Evolutionary conservation across 805 yeast genomes (phyloP).

Genomic region (Nakazawaea molendinolei): DNA sequence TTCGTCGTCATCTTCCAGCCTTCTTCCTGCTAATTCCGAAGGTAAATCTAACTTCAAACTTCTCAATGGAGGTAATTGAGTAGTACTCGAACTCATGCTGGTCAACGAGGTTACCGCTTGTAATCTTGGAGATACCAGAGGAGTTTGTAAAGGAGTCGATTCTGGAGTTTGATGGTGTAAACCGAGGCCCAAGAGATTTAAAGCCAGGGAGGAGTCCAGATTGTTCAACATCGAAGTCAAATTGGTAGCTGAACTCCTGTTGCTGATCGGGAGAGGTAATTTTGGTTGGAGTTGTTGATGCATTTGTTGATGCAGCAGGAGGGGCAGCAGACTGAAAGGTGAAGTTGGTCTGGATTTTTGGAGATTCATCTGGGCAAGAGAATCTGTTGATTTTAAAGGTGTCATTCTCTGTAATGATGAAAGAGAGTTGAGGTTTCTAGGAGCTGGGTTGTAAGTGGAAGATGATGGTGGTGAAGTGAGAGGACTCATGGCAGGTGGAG

Average conservation of each 20-base stretch:
- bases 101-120: slow-evolving; percentile 9
- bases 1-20: slow-evolving; percentile 6
- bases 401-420: slow-evolving; percentile 41
- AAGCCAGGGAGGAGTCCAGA: slow-evolving; percentile 23
- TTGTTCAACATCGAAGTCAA: slow-evolving; percentile 2
- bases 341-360: slow-evolving; percentile 47
- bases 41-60: slow-evolving; percentile 47
- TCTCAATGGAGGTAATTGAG: slow-evolving; percentile 39
- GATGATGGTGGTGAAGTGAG: slow-evolving; percentile 2
- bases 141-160: slow-evolving; percentile 28
- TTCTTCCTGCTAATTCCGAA: slow-evolving; percentile 24
- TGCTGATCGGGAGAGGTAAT: not conserved
- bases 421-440: slow-evolving; percentile 30
- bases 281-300: not conserved
- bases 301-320: not conserved
- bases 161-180: slow-evolving; percentile 20
- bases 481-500: slow-evolving; percentile 1
- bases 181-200: slow-evolving; percentile 22
- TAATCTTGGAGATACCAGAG: slow-evolving; percentile 28
- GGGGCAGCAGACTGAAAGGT: slow-evolving; percentile 20
- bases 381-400: slow-evolving; percentile 24
- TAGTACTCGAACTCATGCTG: slow-evolving; percentile 7
- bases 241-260: slow-evolving; percentile 2
- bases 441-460: slow-evolving; percentile 5
- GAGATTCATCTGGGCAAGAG: slow-evolving; percentile 17